These are phyloP conservation scores for Fusarium sp. DNA, from an alignment of 2,329 filamentous ascomycete genomes.

Conservation along the genomic window DNA sequence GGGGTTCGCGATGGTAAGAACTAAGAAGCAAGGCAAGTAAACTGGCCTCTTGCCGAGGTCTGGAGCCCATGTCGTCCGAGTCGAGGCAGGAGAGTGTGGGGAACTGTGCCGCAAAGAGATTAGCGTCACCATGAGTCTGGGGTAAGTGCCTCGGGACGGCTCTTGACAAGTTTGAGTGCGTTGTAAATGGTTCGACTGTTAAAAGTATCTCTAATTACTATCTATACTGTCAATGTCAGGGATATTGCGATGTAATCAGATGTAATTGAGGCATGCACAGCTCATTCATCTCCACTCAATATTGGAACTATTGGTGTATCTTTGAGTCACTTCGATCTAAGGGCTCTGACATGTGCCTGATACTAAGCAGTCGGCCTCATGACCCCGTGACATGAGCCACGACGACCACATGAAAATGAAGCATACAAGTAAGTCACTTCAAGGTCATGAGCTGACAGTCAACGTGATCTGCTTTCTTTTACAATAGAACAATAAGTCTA, in stretches of 20 bases:
- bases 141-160: slow-evolving; percentile 46
- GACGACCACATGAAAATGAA: slow-evolving; percentile 17
- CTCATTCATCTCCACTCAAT: no score
- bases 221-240: not conserved
- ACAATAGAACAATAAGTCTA: not conserved
- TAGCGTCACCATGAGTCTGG: slow-evolving; percentile 41
- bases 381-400: slow-evolving; percentile 32
- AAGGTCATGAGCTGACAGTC: not conserved
- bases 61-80: slow-evolving; percentile 4
- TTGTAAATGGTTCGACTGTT: not conserved
- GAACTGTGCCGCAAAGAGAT: slow-evolving; percentile 12
- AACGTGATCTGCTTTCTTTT: not conserved
- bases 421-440: slow-evolving; percentile 12
- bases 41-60: slow-evolving; percentile 43
- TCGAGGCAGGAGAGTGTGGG: slow-evolving; percentile 25
- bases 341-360: slow-evolving; percentile 33
- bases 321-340: no score
- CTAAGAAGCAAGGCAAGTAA: not conserved
- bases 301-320: no score
- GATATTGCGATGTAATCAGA: not conserved
- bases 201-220: no score
- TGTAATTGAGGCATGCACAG: not conserved
- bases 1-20: slow-evolving; percentile 15
- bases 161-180: slow-evolving; percentile 13
- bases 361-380: slow-evolving; percentile 19